Evolutionary conservation across 2,329 filamentous ascomycete species (phyloP), one percentile per base, ranked within the genome.

Genomic region (Clonostachys sp.): DNA sequence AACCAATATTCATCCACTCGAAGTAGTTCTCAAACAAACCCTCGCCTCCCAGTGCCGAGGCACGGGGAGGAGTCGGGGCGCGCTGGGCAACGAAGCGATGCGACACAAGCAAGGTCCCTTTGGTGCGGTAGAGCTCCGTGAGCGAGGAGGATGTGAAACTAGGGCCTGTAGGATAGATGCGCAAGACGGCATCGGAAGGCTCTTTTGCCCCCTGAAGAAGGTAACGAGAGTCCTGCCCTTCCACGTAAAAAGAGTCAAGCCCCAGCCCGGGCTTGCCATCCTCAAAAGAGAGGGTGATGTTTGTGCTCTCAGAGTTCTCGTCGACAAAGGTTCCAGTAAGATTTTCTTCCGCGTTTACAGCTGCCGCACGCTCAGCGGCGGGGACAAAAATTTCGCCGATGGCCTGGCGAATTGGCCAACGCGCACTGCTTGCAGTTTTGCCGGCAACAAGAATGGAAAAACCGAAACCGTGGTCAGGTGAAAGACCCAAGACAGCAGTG

Each of bases 391-490:
- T 41, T 3, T 50, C 52, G 3, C 51, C 55, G 3, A 57, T 39
- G 4, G 45, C n/a, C 3, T 54, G 47, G 2, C 55, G 50, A 1
- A 61, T 44, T 3, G 51, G 47, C 42, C 50, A 53, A 5, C 51
- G 51, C 1, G 48, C 56, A 1, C 43, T 10, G 10, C 55, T 48
- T 2, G 59, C 56, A 1, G 51, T 53, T 0, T 44, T 35, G 0
- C 62, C 60, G 1, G 59, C 61, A 4, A 58, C 41, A n/a, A 65
- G 34, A 9, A 65, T 40, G 7, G 57, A 55, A 42, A 58, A 63
- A 4, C 48, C 61, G 39, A 48, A 48, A 51, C 38, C 53, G 51
- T 49, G 62, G 47, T 47, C 61, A 30, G 40, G 60, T 33, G 49
- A 45, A 3, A 55, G 44, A 12, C 56, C 57, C 0, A 63, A 38